phyloP scores from a whole-genome alignment of 2,329 filamentous ascomycete genomes.

The Fusarium virguliforme region DNA sequence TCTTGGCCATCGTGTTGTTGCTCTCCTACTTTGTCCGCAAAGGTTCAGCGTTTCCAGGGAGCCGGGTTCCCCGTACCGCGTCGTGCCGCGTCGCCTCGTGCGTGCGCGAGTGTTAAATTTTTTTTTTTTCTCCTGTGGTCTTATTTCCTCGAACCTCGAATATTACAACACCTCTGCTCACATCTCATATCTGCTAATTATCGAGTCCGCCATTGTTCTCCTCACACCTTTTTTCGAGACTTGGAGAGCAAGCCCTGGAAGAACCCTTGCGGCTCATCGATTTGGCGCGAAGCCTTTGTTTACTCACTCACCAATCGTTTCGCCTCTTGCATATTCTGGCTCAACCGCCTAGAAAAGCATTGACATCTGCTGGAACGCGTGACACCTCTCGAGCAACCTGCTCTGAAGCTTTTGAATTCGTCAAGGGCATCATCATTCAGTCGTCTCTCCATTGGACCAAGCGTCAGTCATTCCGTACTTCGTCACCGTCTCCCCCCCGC shows the following conservation, averaged over 20 bases:
- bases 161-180: conserved; percentile 13
- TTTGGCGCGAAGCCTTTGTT: conserved; percentile 37
- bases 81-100: conserved; percentile 36
- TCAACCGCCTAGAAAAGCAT: conserved; percentile 12
- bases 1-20: conserved; percentile 18
- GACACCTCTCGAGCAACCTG: neutral
- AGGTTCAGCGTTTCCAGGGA: conserved; percentile 18
- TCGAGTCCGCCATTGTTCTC: conserved; percentile 7
- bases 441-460: conserved; percentile 20
- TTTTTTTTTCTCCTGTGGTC: conserved; percentile 17
- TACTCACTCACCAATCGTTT: conserved; percentile 26
- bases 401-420: conserved; percentile 13
- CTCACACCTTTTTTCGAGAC: conserved; percentile 6
- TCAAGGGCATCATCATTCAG: conserved; percentile 7
- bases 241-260: conserved; percentile 33
- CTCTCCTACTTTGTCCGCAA: conserved; percentile 6
- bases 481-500: conserved; percentile 20
- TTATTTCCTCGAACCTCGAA: conserved; percentile 5
- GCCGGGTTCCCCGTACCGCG: conserved; percentile 32
- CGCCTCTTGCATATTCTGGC: neutral
- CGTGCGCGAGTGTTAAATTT: conserved; percentile 30
- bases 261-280: conserved; percentile 27
- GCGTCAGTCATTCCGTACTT: conserved; percentile 32
- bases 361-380: conserved; percentile 3
- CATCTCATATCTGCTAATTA: conserved; percentile 6